Evolutionary conservation across 495 filamentous ascomycete species (phyloP).

Genomic region (Sporormia fimetaria): DNA sequence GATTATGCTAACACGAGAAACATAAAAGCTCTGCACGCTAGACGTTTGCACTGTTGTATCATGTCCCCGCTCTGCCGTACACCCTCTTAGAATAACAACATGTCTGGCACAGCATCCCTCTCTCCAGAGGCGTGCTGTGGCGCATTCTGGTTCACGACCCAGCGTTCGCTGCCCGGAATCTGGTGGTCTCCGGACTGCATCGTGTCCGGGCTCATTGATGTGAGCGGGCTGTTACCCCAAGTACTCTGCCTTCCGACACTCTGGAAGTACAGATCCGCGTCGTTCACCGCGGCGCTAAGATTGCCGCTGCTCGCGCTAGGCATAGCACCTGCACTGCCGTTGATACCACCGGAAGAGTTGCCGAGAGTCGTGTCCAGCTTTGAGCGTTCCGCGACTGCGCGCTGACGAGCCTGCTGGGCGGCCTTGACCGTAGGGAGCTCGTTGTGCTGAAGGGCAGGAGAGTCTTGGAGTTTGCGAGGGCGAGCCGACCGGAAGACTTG

Average conservation of each 20-base stretch:
- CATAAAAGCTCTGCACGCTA: too few relatives aligned
- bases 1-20: too few relatives aligned
- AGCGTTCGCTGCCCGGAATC: too few relatives aligned
- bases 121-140: conserved; percentile 51
- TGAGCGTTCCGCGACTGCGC: conserved; percentile 9
- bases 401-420: conserved; percentile 37
- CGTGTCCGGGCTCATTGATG: too few relatives aligned
- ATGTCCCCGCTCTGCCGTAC: too few relatives aligned
- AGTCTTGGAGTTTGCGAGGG: conserved; percentile 61
- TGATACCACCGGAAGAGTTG: conserved; percentile 36
- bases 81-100: too few relatives aligned
- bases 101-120: too few relatives aligned
- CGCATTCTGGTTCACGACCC: conserved; percentile 58
- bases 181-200: too few relatives aligned
- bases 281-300: conserved; percentile 14
- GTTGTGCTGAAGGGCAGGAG: conserved; percentile 69
- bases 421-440: conserved; percentile 29
- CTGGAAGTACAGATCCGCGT: conserved; percentile 39
- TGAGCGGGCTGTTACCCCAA: conserved; percentile 34
- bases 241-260: conserved; percentile 32
- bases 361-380: conserved; percentile 8
- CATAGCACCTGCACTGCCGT: conserved; percentile 3
- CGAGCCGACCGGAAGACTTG: conserved; percentile 92
- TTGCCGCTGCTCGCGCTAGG: conserved; percentile 3
- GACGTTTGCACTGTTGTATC: too few relatives aligned